Evolutionary conservation across 1,284 basidiomycete genomes (phyloP), one percentile per base, ranked within the genome.

Genomic region (Ceratobasidium papillatum): DNA sequence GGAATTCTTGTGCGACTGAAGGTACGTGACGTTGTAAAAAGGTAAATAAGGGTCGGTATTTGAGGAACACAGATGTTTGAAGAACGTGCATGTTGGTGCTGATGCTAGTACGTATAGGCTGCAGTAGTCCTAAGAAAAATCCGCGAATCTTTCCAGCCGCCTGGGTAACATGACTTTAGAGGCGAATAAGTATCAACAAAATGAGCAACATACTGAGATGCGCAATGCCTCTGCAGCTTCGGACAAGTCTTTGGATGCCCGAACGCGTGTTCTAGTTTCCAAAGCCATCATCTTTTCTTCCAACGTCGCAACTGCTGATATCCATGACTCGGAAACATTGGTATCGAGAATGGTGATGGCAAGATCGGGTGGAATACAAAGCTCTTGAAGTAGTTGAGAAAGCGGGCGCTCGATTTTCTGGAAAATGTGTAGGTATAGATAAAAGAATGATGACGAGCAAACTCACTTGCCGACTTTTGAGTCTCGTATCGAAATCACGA

Each of bases 31-130:
- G 89, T 75, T 92, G 90, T 45, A 99, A 85, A 80, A 99, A 99
- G 1, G 87, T 87, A 80, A 92, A 99, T 66, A 99, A 85, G 2
- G 93, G 85, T 58, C 89, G 88, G 80, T 95, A 95, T 80, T 96
- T 96, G 75, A 97, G 84, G 68, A 99, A 86, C 0, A 96, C 86
- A 0, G 94, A 92, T 0, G 93, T 93, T 80, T 99, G 98, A 1
- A 99, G 85, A 58, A 98, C 91, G 79, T 95, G 94, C 83, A 99
- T 89, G 80, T 99, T 98, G 8, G 95, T 95, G 12, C 94, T 92
- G 78, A 99, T 91, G 76, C 90, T 95, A 27, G 84, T 84, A 66
- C 91, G 89, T 73, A 98, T 92, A 9, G 96, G 92, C 61, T 91
- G 89, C 77, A 99, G 87, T 4, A 98, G 84, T 0, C 89, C 86